phyloP scores from a whole-genome alignment of 2,329 filamentous ascomycete genomes.

The Alternaria hordeiaustralica region DNA sequence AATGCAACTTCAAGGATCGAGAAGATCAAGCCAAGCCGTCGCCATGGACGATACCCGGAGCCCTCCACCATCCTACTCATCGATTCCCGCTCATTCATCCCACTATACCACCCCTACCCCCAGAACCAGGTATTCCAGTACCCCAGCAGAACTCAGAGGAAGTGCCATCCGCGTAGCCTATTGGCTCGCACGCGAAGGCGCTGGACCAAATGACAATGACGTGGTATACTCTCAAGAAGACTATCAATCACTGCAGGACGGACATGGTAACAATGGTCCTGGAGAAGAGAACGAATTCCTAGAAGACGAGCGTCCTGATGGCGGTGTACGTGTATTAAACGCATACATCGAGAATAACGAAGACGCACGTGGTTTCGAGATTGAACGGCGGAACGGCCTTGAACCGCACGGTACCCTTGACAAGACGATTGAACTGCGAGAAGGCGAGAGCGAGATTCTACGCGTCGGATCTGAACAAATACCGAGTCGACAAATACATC shows the following conservation, averaged over 20 bases:
- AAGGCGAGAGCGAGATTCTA: background rate
- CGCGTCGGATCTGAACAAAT: background rate
- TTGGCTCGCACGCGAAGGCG: background rate
- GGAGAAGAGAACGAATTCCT: background rate
- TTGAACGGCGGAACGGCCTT: background rate
- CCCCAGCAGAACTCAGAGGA: background rate
- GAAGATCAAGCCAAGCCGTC: background rate
- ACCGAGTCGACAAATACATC: background rate
- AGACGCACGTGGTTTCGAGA: background rate
- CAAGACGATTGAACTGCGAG: background rate
- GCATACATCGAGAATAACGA: background rate
- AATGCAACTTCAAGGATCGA: background rate
- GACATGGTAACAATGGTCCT: accelerated
- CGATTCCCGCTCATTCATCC: background rate
- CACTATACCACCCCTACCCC: background rate
- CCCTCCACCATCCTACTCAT: background rate
- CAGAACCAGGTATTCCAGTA: background rate
- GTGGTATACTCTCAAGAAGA: background rate
- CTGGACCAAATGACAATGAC: background rate
- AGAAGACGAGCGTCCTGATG: background rate
- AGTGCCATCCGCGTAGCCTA: background rate
- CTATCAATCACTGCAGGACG: background rate
- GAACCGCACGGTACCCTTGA: background rate
- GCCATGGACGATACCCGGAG: background rate
- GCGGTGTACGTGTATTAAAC: background rate